These are phyloP conservation scores for Pezicula radicicola DNA, from an alignment of 2,329 filamentous ascomycete species.

Conservation along the genomic window DNA sequence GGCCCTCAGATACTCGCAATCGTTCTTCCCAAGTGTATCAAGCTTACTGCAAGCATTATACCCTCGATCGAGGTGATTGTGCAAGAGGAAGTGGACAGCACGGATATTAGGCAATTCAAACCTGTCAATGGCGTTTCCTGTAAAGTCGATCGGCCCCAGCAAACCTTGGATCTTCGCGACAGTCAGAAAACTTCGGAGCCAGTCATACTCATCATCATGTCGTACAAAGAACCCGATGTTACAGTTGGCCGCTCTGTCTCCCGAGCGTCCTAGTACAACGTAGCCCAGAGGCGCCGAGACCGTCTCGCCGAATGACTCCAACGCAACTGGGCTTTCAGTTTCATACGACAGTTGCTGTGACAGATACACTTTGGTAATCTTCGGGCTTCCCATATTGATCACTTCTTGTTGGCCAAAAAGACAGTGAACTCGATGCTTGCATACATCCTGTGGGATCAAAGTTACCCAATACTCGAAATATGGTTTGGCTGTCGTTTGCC, in stretches of 20 bases:
- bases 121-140: neutral
- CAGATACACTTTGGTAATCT: neutral
- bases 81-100: slow-evolving; percentile 19
- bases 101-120: neutral
- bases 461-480: slow-evolving; percentile 23
- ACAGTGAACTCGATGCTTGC: slow-evolving; percentile 14
- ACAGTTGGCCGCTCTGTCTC: slow-evolving; percentile 29
- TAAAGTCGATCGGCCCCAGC: neutral
- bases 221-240: slow-evolving; percentile 39
- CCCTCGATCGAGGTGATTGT: slow-evolving; percentile 32
- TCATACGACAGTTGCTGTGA: slow-evolving; percentile 2
- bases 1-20: slow-evolving; percentile 13
- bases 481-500: slow-evolving; percentile 30
- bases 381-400: slow-evolving; percentile 6
- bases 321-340: slow-evolving; percentile 4
- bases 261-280: neutral
- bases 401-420: slow-evolving; percentile 15
- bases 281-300: neutral
- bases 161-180: neutral
- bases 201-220: slow-evolving; percentile 34
- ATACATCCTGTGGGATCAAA: slow-evolving; percentile 16
- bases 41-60: slow-evolving; percentile 9
- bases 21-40: slow-evolving; percentile 15
- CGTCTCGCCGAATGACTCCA: slow-evolving; percentile 15
- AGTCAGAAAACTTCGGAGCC: slow-evolving; percentile 25